Evolutionary conservation across 2,329 filamentous ascomycete genomes (phyloP), one percentile per base, ranked within the genome.

Genomic region (Sporothrix humicola): DNA sequence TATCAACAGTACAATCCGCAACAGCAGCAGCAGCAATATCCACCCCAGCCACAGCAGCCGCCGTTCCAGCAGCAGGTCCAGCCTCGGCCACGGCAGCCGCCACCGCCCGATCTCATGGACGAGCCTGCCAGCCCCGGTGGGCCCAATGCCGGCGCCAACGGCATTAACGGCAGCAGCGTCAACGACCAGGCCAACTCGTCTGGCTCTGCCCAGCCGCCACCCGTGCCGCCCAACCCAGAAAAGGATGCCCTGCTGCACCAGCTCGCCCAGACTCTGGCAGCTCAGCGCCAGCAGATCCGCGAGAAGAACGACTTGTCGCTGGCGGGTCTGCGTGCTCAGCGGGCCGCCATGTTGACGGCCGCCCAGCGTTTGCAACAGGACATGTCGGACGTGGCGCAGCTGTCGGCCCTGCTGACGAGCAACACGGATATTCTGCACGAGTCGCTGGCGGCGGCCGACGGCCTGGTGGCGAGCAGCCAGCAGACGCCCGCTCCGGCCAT

Each of bases 191-290:
- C 85, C 85, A 10, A 26, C 13, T 26, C 10, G 5, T 54, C n/a
- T 6, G 13, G 20, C 3, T 3, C 61, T 15, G 42, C 42, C 2
- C 90, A 8, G 87, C 91, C 6, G 89, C 94, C 96, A 0, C 95
- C 95, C 0, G 94, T 98, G 46, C 95, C 96, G 0, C 95, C 94
- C 0, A 99, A 99, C 79, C 96, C 96, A 0, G 94, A 98, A 82
- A 98, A 97, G 80, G 94, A 98, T 81, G 91, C 92, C 23, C 88
- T 98, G 17, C 87, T 97, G 2, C 87, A 88, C 71, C 92, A 94
- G 61, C 87, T 98, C 44, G 94, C 91, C 50, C 85, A 87, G 73
- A 89, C 90, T 0, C 85, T 98, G 2, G 86, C 90, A 72, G 84
- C 88, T 54, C 90, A 93, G 75, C 90, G 95, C 17, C 89, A 90